Evolutionary conservation across 208 protist genomes (phyloP), one percentile per base, ranked within the genome.

Genomic region (Leishmania lainsoni): DNA sequence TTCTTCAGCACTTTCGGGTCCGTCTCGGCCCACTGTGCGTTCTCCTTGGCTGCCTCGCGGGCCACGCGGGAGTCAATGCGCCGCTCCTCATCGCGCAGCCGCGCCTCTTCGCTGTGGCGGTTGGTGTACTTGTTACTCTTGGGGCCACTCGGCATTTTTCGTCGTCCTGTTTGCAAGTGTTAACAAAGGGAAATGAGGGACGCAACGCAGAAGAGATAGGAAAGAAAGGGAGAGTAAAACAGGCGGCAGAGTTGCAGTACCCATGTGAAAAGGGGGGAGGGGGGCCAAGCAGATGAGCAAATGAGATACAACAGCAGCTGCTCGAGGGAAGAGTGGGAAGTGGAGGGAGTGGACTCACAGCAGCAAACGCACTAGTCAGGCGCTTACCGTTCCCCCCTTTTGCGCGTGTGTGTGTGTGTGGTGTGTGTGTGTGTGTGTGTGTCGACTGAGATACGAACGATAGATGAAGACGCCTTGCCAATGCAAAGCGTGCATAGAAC

Each of bases 61-160:
- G 80, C 81, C 3, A 74, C 80, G 65, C 91, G 90, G 32, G 61
- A 71, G 29, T 85, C 73, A 5, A 83, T 65, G 20, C 49, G 77
- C 12, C 91, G 89, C 86, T 95, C 92, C 82, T 91, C 83, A 48
- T 94, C 86, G 5, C 95, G 91, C 78, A 90, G 83, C 17, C 89
- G 88, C 52, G 93, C 93, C 87, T 97, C 95, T 84, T 85, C 90
- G 35, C 89, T 91, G 87, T 98, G 95, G 78, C 93, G 93, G 76
- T 98, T 97, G 72, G 85, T 87, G 83, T 81, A 97, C 83, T 98
- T 97, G 83, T 93, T 95, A 14, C 84, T 89, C 83, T 96, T 96
- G 32, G 93, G 88, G 52, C 92, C 94, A 68, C 94, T 97, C n/a
- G 94, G 94, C 94, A 97, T 97, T 66, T 54, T 59, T 69, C 32